These are phyloP conservation scores for Pleurotus platypus DNA, from an alignment of 768 basidiomycete genomes.

Conservation along the genomic window DNA sequence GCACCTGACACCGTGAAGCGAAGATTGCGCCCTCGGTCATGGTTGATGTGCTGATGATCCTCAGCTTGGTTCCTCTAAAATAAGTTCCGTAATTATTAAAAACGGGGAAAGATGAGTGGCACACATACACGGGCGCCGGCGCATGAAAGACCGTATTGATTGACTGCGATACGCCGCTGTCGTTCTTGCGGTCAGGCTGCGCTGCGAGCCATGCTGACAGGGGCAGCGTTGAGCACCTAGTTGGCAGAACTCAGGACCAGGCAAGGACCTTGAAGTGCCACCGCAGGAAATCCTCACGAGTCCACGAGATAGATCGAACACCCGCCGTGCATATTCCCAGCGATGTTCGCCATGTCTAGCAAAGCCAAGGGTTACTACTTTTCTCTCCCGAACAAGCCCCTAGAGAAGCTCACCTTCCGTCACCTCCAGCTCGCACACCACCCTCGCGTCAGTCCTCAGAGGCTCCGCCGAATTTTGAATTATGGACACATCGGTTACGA, in stretches of 20 bases:
- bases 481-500: slow-evolving; percentile 12
- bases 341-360: slow-evolving; percentile 54
- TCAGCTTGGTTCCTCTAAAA: slow-evolving; percentile 37
- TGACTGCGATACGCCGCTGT: slow-evolving; percentile 44
- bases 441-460: neutral
- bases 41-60: slow-evolving; percentile 37
- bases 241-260: neutral
- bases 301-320: slow-evolving; percentile 57
- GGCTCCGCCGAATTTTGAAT: slow-evolving; percentile 1
- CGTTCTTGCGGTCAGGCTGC: slow-evolving; percentile 32
- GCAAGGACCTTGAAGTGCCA: neutral
- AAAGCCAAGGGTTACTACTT: neutral
- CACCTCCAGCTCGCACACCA: slow-evolving; percentile 4
- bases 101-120: slow-evolving; percentile 13
- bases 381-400: neutral
- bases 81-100: neutral
- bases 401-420: neutral
- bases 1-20: slow-evolving; percentile 41
- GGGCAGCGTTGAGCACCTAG: slow-evolving; percentile 41
- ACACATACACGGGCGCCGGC: slow-evolving; percentile 32
- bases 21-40: slow-evolving; percentile 38
- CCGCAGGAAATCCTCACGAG: slow-evolving; percentile 29
- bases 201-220: slow-evolving; percentile 34
- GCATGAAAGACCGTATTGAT: slow-evolving; percentile 50
- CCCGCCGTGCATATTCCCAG: slow-evolving; percentile 49